Evolutionary conservation across 1,139 yeast genomes (phyloP), one percentile per base, ranked within the genome.

Genomic region (Taphrina deformans): DNA sequence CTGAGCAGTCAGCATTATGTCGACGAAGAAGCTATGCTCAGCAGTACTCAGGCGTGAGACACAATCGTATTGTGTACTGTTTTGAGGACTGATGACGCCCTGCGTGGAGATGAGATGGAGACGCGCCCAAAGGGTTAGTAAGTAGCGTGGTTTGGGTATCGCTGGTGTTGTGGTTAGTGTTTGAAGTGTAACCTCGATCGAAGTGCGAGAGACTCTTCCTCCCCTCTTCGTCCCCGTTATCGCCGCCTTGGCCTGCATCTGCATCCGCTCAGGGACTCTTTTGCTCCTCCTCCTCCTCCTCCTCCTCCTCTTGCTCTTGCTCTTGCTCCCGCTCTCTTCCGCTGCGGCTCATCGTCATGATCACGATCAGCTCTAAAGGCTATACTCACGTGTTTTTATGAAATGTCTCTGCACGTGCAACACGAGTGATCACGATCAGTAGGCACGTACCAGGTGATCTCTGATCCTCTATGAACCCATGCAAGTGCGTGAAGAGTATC

Each of bases 81-180:
- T 44, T 44, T 44, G 48, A 44, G 24, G 48, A 44, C 24, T 44
- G 48, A 44, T 44, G 48, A 44, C 48, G 27, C 48, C 48, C 12
- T 7, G 27, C 26, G 48, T 44, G 48, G 48, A 44, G 48, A 38
- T 2, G 41, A 38, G 16, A 38, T 21, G n/a, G 27, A 18, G 48
- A 44, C 48, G 48, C 48, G 48, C 48, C 41, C 9, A 31, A 44
- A 44, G 48, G 48, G 48, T 44, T 44, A 44, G 27, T 21, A 21
- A 7, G 27, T 21, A 21, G 27, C 24, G 48, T 44, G 48, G 48
- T 44, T 44, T 44, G 24, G 48, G 24, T 21, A 21, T 23, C 27
- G 10, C n/a, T 21, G 48, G n/a, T 21, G 48, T 16, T 18, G 46
- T 18, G 24, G 48, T 44, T 18, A 44, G 27, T 44, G 48, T 44